Conservation (phyloP, 768 basidiomycete species). For the Termitomyces sp. region DNA sequence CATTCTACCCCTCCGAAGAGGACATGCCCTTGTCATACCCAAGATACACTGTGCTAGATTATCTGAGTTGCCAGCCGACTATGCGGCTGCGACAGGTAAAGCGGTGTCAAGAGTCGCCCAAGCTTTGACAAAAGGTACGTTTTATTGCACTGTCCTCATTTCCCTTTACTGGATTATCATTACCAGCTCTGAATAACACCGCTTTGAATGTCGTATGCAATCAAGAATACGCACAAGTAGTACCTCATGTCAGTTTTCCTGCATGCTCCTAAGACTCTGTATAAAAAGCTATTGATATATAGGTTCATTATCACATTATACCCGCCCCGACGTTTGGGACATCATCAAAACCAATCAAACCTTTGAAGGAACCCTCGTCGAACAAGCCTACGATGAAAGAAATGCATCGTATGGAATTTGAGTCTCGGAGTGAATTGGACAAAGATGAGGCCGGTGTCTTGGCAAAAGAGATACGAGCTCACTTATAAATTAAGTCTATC, state of each 20-base stretch:
- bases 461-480: slow-evolving; percentile 39
- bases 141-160: not conserved
- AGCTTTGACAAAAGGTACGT: slow-evolving; percentile 55
- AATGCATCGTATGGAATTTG: slow-evolving; percentile 60
- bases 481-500: slow-evolving; percentile 21
- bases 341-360: slow-evolving; percentile 7
- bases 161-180: not conserved
- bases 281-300: not conserved
- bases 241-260: slow-evolving; percentile 55
- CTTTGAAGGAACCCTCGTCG: slow-evolving; percentile 1
- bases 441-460: slow-evolving; percentile 49
- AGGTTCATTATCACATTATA: slow-evolving; percentile 78
- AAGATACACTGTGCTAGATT: slow-evolving; percentile 57
- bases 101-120: slow-evolving; percentile 58
- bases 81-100: slow-evolving; percentile 53
- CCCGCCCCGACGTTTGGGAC: slow-evolving; percentile 53
- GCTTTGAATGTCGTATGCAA: slow-evolving; percentile 75
- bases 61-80: slow-evolving; percentile 59
- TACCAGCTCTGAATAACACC: slow-evolving; percentile 54
- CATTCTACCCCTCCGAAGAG: slow-evolving; percentile 60
- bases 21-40: slow-evolving; percentile 69
- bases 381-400: slow-evolving; percentile 36
- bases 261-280: not conserved
- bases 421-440: slow-evolving; percentile 53
- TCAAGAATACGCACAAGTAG: slow-evolving; percentile 78